Evolutionary conservation across 2,329 filamentous ascomycete genomes (phyloP).

Genomic region (Clonostachys chloroleuca): DNA sequence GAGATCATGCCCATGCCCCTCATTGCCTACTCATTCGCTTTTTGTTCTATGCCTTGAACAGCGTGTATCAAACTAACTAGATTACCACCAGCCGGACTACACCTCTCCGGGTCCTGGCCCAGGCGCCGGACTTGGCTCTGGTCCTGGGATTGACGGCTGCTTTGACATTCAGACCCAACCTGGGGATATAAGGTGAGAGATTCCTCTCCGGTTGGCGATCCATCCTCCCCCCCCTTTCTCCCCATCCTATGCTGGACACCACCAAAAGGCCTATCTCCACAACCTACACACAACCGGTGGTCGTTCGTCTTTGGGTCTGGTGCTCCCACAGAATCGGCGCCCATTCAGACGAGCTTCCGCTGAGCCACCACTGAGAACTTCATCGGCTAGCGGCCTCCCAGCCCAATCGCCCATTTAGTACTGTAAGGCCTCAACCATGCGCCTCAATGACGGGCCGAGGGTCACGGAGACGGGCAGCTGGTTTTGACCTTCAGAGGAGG

Average conservation of each 20-base stretch:
- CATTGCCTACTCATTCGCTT: not conserved
- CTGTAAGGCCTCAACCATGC: no score
- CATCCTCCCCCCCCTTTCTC: no score
- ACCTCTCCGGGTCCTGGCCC: conserved; percentile 35
- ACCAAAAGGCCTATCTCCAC: not conserved
- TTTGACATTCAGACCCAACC: conserved; percentile 38
- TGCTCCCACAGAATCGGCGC: not conserved
- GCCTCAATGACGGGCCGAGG: no score
- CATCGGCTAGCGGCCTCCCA: no score
- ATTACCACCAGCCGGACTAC: conserved; percentile 45
- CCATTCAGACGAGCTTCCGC: no score
- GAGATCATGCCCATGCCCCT: not conserved
- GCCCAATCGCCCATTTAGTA: no score
- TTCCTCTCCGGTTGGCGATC: conserved; percentile 16
- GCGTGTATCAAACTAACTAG: not conserved
- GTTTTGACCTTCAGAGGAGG: no score
- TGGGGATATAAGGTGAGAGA: conserved; percentile 49
- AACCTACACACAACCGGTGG: conserved; percentile 1
- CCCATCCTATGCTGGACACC: not conserved
- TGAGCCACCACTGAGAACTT: no score
- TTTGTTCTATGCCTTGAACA: conserved; percentile 14
- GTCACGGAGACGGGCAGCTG: no score
- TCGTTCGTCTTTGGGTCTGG: not conserved
- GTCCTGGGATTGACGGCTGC: conserved; percentile 46
- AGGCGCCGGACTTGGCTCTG: conserved; percentile 17